Conservation (phyloP, 2,329 filamentous ascomycete species). For the Botrytis squamosa region DNA sequence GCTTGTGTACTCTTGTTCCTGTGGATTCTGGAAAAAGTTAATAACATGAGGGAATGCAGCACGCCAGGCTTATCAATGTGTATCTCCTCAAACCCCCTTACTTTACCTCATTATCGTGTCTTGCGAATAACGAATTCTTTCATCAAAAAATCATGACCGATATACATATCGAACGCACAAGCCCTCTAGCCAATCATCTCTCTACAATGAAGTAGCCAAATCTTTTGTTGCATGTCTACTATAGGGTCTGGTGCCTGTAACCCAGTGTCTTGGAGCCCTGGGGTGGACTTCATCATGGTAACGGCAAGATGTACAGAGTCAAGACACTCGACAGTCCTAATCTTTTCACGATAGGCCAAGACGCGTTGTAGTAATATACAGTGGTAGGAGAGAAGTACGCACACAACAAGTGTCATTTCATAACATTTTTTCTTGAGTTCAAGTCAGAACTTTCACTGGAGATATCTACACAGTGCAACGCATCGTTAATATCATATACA, state of each 20-base stretch:
- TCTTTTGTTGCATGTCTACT: background rate
- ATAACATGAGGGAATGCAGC: background rate
- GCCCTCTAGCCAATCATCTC: background rate
- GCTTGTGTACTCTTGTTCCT: background rate
- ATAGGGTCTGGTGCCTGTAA: background rate
- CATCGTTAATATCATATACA: background rate
- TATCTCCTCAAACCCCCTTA: background rate
- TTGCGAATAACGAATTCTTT: background rate
- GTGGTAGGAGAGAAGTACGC: background rate
- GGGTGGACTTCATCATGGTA: background rate
- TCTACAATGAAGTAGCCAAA: background rate
- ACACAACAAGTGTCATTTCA: background rate
- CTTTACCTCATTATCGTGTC: background rate
- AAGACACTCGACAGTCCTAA: background rate
- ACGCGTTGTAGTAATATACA: background rate
- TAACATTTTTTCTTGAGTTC: background rate
- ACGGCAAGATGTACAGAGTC: background rate
- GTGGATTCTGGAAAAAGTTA: background rate
- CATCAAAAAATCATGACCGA: background rate
- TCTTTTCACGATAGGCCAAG: background rate
- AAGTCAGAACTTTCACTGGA: background rate
- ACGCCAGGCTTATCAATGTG: background rate
- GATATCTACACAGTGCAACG: background rate
- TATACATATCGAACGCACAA: background rate
- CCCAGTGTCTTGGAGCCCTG: background rate